These are phyloP conservation scores for Xylaria bambusicola DNA, from an alignment of 495 filamentous ascomycete species.

Conservation along the genomic window DNA sequence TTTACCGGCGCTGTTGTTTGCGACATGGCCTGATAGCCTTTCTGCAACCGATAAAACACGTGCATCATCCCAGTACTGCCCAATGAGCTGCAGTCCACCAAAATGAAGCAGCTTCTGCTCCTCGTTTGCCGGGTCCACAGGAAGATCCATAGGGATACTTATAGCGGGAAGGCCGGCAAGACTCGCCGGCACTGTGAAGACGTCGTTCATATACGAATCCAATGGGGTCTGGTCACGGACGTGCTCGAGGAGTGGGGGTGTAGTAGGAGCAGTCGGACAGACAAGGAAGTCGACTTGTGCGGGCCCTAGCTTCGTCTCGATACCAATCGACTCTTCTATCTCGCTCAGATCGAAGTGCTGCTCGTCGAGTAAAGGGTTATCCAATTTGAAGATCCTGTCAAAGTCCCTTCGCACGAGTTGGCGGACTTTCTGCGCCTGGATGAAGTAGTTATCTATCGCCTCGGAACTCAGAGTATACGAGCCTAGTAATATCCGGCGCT, in stretches of 20 bases:
- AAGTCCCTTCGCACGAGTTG: slow-evolving; percentile 85
- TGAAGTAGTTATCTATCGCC: slow-evolving; percentile 95
- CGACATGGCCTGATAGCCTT: slow-evolving; percentile 21
- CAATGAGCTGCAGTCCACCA: slow-evolving; percentile 84
- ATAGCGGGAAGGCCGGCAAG: slow-evolving; percentile 89
- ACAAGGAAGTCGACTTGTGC: slow-evolving; percentile 79
- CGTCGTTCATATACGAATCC: slow-evolving; percentile 81
- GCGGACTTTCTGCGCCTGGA: slow-evolving; percentile 86
- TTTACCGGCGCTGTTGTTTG: not conserved
- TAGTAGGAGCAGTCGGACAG: slow-evolving; percentile 82
- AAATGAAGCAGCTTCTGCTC: slow-evolving; percentile 33
- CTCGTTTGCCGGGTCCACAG: slow-evolving; percentile 31
- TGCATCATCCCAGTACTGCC: slow-evolving; percentile 87
- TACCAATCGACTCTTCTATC: slow-evolving; percentile 39
- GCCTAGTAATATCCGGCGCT: slow-evolving; percentile 82
- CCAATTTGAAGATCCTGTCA: slow-evolving; percentile 67
- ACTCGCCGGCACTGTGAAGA: slow-evolving; percentile 93
- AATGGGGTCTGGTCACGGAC: slow-evolving; percentile 40
- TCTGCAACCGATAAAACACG: slow-evolving; percentile 59
- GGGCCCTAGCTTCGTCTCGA: slow-evolving; percentile 48
- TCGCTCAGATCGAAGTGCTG: slow-evolving; percentile 51
- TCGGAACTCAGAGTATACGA: slow-evolving; percentile 88
- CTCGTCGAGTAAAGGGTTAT: slow-evolving; percentile 62
- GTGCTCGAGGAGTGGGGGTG: slow-evolving; percentile 65
- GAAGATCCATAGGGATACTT: slow-evolving; percentile 68